Percentiles rank a stretch among this genome's conserved stretches.
Evolutionary conservation across 371 early-diverging fungal genomes (phyloP).

Genomic region (Sporodiniella umbellata): DNA sequence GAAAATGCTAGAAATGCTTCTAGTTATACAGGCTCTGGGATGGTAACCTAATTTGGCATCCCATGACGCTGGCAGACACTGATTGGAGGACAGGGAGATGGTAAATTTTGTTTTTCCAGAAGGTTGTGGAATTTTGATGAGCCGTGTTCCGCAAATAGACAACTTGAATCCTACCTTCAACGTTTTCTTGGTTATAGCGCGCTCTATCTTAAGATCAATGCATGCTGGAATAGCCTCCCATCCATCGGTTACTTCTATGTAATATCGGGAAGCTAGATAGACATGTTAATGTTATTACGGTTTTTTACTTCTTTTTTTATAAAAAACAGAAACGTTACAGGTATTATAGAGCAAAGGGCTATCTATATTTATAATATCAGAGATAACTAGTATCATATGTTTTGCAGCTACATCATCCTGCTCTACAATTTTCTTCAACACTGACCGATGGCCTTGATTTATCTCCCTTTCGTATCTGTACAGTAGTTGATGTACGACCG

Average conservation of each 20-base stretch:
- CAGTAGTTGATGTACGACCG: conserved; percentile 56
- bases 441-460: conserved; percentile 64
- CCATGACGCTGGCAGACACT: conserved; percentile 64
- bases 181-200: conserved; percentile 38
- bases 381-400: conserved; percentile 69
- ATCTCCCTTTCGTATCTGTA: conserved; percentile 74
- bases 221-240: conserved; percentile 70
- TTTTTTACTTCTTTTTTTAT: too few relatives aligned
- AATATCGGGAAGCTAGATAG: conserved; percentile 14
- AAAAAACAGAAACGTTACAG: too few relatives aligned
- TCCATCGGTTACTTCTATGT: conserved; percentile 69
- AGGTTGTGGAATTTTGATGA: conserved; percentile 31
- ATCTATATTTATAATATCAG: conserved; percentile 38
- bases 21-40: conserved; percentile 33
- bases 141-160: conserved; percentile 63
- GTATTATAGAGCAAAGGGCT: conserved; percentile 4
- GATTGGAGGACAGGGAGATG: conserved; percentile 55
- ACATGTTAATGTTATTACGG: too few relatives aligned
- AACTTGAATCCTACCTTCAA: conserved; percentile 68
- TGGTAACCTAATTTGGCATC: conserved; percentile 68
- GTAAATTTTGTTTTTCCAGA: too few relatives aligned
- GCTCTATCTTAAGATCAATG: conserved; percentile 53
- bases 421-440: conserved; percentile 66
- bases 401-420: conserved; percentile 58
- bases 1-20: conserved; percentile 35